These are phyloP conservation scores for Plantago lanceolata DNA, from an alignment of 305 asterid genomes.

Conservation along the genomic window DNA sequence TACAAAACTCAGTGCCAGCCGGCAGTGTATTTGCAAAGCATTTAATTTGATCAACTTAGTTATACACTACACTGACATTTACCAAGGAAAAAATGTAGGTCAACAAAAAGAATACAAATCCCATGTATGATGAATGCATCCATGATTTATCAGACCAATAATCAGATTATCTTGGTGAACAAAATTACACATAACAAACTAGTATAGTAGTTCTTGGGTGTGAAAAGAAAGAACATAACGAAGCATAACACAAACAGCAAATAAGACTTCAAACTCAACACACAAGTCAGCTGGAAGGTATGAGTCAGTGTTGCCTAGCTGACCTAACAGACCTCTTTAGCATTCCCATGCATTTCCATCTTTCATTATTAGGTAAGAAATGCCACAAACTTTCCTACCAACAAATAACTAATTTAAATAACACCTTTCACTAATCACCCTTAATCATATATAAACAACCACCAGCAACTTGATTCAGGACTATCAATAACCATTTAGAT, in stretches of 20 bases:
- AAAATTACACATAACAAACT: no score
- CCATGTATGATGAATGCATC: no score
- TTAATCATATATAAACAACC: background rate
- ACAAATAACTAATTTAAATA: constrained; percentile 4
- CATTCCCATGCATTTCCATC: constrained; percentile 21
- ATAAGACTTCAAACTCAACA: background rate
- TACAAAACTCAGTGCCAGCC: no score
- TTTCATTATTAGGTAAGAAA: constrained; percentile 31
- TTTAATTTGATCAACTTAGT: no score
- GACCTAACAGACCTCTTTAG: constrained; percentile 30
- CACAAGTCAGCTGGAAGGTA: constrained; percentile 20
- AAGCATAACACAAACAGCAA: background rate
- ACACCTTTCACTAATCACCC: background rate
- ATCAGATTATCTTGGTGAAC: no score
- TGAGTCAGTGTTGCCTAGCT: constrained; percentile 32
- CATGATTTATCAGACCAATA: no score
- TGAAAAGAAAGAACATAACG: background rate
- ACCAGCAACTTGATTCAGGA: no score
- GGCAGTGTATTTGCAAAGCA: no score
- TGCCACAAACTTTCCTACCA: constrained; percentile 26
- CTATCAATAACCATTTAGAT: background rate
- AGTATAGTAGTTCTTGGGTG: background rate
- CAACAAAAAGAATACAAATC: no score
- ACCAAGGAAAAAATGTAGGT: no score
- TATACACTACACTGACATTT: no score